Evolutionary conservation across 1,284 basidiomycete species (phyloP), one percentile per base, ranked within the genome.

Genomic region (Coriolopsis trogii): DNA sequence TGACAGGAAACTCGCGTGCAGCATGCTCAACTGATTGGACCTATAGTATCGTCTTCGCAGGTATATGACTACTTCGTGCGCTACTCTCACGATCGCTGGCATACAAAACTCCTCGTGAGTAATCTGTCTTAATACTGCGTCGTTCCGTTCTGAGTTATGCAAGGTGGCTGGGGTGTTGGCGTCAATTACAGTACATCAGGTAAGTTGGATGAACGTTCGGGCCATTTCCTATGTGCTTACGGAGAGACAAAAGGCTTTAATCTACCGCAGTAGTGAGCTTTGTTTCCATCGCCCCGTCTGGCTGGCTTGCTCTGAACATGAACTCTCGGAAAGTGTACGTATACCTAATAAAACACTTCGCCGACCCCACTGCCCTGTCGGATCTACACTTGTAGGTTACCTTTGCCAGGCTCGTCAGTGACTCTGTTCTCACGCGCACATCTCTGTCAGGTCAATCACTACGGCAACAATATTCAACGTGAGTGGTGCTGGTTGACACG

Each of bases 391-490:
- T 28, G 55, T 56, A 45, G 12, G 24, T 21, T 12, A 16, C n/a
- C n/a, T n/a, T n/a, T 2, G n/a, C 28, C 2, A 10, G 18, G 15
- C 20, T 8, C 6, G n/a, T 13, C 13, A 13, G 4, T 18, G 6
- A 16, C 16, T 7, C n/a, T 9, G 7, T 9, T n/a, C 29, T 23
- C 5, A 40, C 23, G 12, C 38, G 7, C 23, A 13, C n/a, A 25
- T 15, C 40, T 15, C 13, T 37, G 43, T 15, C 43, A 80, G 79
- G 76, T 78, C 76, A 50, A 72, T 80, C 46, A 61, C 80, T 50
- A 70, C 80, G 18, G 78, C 81, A 64, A 78, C 81, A 8, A 56
- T 80, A 29, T 80, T 81, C 64, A 81, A 78, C 59, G 79, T 79
- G 57, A 52, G 72, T 59, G 10, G 7, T 45, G 31, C 37, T 5